Evolutionary conservation across 2,329 filamentous ascomycete genomes (phyloP).

Genomic region (Metarhizium anisopliae): DNA sequence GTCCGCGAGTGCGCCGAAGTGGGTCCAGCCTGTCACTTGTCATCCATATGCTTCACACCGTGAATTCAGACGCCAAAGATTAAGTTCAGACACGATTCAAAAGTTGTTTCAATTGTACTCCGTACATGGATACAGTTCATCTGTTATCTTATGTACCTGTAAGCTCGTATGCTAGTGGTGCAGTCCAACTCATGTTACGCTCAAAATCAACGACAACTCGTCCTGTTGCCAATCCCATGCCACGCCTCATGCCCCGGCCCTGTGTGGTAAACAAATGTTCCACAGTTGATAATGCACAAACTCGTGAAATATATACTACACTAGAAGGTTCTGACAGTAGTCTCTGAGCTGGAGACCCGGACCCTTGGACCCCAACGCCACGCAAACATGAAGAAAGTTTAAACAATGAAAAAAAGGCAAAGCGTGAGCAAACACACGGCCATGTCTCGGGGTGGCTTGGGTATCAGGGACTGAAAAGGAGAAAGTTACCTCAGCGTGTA

Average conservation of each 20-base stretch:
- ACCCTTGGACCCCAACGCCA: slow-evolving; percentile 5
- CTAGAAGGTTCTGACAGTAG: not conserved
- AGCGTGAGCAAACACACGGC: not conserved
- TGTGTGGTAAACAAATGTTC: not conserved
- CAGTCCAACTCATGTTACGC: not conserved
- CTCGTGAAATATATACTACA: not conserved
- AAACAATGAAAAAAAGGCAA: not conserved
- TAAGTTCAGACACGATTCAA: not conserved
- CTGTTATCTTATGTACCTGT: not conserved
- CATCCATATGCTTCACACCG: too few relatives aligned
- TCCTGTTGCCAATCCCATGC: not conserved
- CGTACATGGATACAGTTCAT: not conserved
- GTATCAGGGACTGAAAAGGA: not conserved
- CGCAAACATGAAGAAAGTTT: not conserved
- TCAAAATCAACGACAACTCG: not conserved
- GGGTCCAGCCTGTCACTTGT: not conserved
- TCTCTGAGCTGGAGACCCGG: not conserved
- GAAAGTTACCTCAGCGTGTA: not conserved
- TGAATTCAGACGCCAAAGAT: too few relatives aligned
- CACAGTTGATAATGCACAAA: not conserved
- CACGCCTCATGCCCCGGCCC: not conserved
- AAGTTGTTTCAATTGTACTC: not conserved
- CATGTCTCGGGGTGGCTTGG: not conserved
- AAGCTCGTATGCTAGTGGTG: not conserved
- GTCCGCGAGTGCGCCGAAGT: not conserved